A percentile compares a stretch with the other conserved stretches of the same genome.
These are phyloP conservation scores for Xeromyces bisporus DNA, from an alignment of 495 filamentous ascomycete species.

Conservation along the genomic window DNA sequence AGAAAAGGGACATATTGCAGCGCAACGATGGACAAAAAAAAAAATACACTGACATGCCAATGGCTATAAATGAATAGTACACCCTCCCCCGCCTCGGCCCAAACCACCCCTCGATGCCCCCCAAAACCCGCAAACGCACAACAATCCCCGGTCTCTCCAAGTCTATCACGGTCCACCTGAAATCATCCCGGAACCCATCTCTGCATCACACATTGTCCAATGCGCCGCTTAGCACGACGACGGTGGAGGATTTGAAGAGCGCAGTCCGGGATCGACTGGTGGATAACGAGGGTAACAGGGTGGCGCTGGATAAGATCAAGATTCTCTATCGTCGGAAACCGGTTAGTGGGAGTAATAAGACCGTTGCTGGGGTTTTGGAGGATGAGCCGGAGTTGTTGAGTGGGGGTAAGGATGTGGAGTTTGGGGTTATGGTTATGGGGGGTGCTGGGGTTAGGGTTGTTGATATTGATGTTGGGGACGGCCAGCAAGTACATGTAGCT, in stretches of 20 bases:
- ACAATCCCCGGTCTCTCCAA: constrained; percentile 31
- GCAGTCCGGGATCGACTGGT: constrained; percentile 34
- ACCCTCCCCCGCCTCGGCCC: constrained; percentile 28
- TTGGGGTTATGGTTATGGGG: constrained; percentile 77
- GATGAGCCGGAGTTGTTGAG: constrained; percentile 23
- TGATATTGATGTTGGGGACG: too few relatives aligned
- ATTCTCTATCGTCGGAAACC: constrained; percentile 73
- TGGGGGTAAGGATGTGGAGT: constrained; percentile 39
- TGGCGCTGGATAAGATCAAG: constrained; percentile 53
- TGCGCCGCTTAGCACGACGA: constrained; percentile 42
- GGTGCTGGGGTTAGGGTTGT: constrained; percentile 21
- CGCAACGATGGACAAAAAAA: too few relatives aligned
- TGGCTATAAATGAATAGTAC: too few relatives aligned
- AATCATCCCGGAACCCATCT: constrained; percentile 56
- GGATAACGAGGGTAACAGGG: constrained; percentile 16
- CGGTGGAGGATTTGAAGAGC: constrained; percentile 56
- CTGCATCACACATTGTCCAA: constrained; percentile 44
- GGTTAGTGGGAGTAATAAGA: constrained; percentile 43
- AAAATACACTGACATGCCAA: too few relatives aligned
- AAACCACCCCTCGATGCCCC: constrained; percentile 33
- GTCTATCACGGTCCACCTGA: constrained; percentile 42
- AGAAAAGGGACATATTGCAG: too few relatives aligned
- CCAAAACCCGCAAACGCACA: constrained; percentile 23
- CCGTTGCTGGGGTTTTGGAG: constrained; percentile 31
- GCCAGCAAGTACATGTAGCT: too few relatives aligned